Evolutionary conservation across 2,329 filamentous ascomycete genomes (phyloP).

Genomic region (Aspergillus flavus): DNA sequence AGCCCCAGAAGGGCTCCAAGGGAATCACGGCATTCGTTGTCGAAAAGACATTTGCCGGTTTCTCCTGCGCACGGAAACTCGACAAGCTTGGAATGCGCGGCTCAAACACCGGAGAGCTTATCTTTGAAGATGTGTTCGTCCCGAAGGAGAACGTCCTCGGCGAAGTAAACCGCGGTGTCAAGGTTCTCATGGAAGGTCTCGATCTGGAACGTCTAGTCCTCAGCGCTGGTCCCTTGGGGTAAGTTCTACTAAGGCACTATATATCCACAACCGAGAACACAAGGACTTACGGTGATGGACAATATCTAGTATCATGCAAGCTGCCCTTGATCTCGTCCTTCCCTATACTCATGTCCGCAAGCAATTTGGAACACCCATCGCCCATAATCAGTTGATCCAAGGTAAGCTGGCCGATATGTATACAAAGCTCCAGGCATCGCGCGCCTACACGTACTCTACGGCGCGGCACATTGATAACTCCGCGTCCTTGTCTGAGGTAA

Average conservation of each 20-base stretch:
- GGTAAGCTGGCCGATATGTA: slow-evolving; percentile 97
- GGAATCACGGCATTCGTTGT: slow-evolving; percentile 96
- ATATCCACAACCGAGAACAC: not conserved
- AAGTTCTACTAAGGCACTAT: slow-evolving; percentile 15
- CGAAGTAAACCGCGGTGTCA: slow-evolving; percentile 76
- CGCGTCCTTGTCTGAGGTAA: slow-evolving; percentile 43
- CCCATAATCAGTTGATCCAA: slow-evolving; percentile 90
- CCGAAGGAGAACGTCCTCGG: slow-evolving; percentile 81
- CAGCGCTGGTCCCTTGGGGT: slow-evolving; percentile 83
- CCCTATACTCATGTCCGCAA: slow-evolving; percentile 87
- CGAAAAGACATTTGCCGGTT: slow-evolving; percentile 69
- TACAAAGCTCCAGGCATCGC: slow-evolving; percentile 81
- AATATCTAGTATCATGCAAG: slow-evolving; percentile 74
- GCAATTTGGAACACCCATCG: slow-evolving; percentile 86
- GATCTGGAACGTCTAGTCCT: slow-evolving; percentile 93
- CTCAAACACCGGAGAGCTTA: slow-evolving; percentile 91
- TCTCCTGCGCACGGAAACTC: slow-evolving; percentile 84
- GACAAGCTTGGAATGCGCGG: slow-evolving; percentile 99
- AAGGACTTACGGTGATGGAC: not conserved
- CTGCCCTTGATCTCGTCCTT: slow-evolving; percentile 78
- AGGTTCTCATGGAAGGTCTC: slow-evolving; percentile 92
- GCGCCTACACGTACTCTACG: slow-evolving; percentile 85
- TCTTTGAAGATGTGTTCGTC: slow-evolving; percentile 90
- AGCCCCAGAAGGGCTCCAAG: slow-evolving; percentile 76
- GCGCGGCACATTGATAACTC: slow-evolving; percentile 78